These are phyloP conservation scores for Pichia deserticola DNA, from an alignment of 805 yeast species.

Conservation along the genomic window DNA sequence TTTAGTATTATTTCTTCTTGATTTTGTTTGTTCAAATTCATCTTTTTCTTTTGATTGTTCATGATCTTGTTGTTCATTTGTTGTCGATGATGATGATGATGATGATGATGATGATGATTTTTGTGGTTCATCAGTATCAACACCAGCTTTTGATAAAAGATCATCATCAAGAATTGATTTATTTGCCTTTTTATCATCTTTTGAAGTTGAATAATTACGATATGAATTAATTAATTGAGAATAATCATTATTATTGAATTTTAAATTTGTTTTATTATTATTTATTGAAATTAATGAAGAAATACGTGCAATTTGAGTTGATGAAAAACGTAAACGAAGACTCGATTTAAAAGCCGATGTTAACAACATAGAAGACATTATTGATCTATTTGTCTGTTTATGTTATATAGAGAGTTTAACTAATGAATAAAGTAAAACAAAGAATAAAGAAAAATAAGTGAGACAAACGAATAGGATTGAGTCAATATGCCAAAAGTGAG, in stretches of 20 bases:
- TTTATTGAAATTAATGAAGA: too few relatives aligned
- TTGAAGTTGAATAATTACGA: constrained; percentile 20
- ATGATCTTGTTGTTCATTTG: constrained; percentile 6
- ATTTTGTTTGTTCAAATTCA: constrained; percentile 28
- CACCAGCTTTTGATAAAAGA: constrained; percentile 74
- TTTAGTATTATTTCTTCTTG: constrained; percentile 48
- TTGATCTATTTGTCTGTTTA: too few relatives aligned
- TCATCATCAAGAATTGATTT: constrained; percentile 72
- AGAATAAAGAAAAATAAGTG: too few relatives aligned
- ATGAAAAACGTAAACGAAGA: background rate
- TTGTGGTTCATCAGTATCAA: constrained; percentile 41
- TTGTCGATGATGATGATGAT: too few relatives aligned
- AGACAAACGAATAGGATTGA: too few relatives aligned
- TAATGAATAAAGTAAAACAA: too few relatives aligned
- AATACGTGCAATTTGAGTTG: background rate
- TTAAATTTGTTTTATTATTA: too few relatives aligned
- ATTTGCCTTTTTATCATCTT: constrained; percentile 21
- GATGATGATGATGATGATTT: constrained; percentile 2
- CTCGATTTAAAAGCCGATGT: background rate
- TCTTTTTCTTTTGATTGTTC: constrained; percentile 14
- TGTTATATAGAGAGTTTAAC: too few relatives aligned
- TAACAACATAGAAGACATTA: too few relatives aligned
- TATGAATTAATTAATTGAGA: background rate
- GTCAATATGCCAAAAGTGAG: too few relatives aligned
- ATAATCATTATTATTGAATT: background rate